Percentiles rank a stretch among this genome's conserved stretches.
Conservation (phyloP, 805 yeast genomes). For the Wickerhamiella kurtzmanii region DNA sequence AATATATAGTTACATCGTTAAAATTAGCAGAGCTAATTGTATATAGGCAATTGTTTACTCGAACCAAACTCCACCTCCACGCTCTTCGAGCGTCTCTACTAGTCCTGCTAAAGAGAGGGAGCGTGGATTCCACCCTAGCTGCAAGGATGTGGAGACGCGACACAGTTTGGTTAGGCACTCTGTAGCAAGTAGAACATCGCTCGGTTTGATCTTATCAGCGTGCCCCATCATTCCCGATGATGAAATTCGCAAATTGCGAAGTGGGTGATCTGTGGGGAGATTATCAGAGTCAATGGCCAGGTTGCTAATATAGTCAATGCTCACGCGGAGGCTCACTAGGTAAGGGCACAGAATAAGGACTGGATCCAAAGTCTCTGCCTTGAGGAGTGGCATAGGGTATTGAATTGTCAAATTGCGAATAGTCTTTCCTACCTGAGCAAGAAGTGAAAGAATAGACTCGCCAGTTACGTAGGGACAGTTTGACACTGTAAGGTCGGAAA, state of each 20-base stretch:
- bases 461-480: slow-evolving; percentile 75
- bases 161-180: slow-evolving; percentile 56
- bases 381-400: slow-evolving; percentile 80
- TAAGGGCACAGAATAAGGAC: slow-evolving; percentile 68
- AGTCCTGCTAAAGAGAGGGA: slow-evolving; percentile 50
- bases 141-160: slow-evolving; percentile 53
- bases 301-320: slow-evolving; percentile 64
- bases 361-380: slow-evolving; percentile 55
- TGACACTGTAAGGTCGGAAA: slow-evolving; percentile 61
- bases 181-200: slow-evolving; percentile 81
- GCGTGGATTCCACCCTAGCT: slow-evolving; percentile 63
- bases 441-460: slow-evolving; percentile 46
- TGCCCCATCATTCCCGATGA: slow-evolving; percentile 79
- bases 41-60: no score
- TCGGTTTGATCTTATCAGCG: slow-evolving; percentile 69
- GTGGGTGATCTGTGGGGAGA: slow-evolving; percentile 32
- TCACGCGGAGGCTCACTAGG: slow-evolving; percentile 44
- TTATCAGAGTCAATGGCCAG: slow-evolving; percentile 28
- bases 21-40: no score
- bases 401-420: slow-evolving; percentile 51
- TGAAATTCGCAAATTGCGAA: slow-evolving; percentile 54
- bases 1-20: no score
- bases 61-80: slow-evolving; percentile 44
- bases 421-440: slow-evolving; percentile 52
- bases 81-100: slow-evolving; percentile 55